Conservation (phyloP, 2,329 filamentous ascomycete species). For the Pseudocercospora fijiensis region DNA sequence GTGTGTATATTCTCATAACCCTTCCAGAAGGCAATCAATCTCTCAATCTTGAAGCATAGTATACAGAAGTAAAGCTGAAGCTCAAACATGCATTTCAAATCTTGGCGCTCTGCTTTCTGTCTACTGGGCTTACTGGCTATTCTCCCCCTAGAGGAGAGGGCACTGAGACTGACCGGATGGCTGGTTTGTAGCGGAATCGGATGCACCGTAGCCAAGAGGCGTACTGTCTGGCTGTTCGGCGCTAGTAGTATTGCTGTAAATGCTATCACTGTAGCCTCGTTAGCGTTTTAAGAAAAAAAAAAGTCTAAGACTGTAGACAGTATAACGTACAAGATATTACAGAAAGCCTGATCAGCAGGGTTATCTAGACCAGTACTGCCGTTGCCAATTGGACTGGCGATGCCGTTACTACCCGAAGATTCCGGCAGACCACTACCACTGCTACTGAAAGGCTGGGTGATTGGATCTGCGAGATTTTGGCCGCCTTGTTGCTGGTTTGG, state of each 20-base stretch:
- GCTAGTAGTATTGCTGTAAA: background rate
- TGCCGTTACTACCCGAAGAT: background rate
- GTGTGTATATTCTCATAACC: background rate
- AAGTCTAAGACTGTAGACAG: too few relatives aligned
- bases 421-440: background rate
- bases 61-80: background rate
- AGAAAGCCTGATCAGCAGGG: background rate
- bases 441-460: background rate
- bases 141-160: background rate
- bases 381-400: background rate
- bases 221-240: background rate
- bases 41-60: background rate
- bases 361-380: background rate
- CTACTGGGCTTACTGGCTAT: background rate
- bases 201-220: background rate
- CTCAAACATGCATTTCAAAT: background rate
- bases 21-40: too few relatives aligned
- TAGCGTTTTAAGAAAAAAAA: too few relatives aligned
- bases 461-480: background rate
- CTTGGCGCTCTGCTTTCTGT: background rate
- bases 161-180: background rate
- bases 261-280: background rate
- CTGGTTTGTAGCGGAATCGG: background rate
- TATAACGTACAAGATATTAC: background rate
- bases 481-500: background rate